These are phyloP conservation scores for Cyclotella atomus DNA, from an alignment of 108 stramenopile genomes.

Conservation along the genomic window DNA sequence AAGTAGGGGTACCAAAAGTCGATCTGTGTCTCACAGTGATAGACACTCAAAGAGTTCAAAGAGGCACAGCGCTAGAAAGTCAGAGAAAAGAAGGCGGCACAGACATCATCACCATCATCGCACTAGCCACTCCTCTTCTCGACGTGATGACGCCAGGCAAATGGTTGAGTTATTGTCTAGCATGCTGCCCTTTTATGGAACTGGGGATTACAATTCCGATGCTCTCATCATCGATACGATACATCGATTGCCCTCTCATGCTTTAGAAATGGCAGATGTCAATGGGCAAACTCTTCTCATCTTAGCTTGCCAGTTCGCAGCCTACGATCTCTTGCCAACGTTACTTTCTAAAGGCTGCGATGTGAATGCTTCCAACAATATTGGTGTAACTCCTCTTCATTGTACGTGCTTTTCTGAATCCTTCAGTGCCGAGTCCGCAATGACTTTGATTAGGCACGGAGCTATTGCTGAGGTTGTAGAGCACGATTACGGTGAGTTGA, in stretches of 20 bases:
- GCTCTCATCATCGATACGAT: constrained; percentile 47
- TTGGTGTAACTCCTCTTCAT: constrained; percentile 48
- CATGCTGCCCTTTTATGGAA: constrained; percentile 45
- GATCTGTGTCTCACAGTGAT: background rate
- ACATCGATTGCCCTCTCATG: constrained; percentile 37
- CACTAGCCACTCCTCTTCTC: background rate
- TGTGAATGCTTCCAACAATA: constrained; percentile 49
- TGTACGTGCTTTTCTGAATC: constrained; percentile 51
- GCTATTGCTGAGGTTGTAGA: constrained; percentile 50
- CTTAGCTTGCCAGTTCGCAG: constrained; percentile 48
- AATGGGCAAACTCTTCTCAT: constrained; percentile 49
- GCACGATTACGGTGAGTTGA: constrained; percentile 34
- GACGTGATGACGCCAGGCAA: constrained; percentile 31
- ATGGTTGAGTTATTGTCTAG: constrained; percentile 42
- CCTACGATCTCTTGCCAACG: constrained; percentile 39
- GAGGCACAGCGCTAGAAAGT: background rate
- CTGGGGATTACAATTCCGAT: constrained; percentile 39
- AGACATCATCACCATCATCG: background rate
- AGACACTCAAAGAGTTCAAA: background rate
- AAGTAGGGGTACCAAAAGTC: background rate
- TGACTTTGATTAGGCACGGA: constrained; percentile 43
- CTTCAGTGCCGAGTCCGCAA: constrained; percentile 46
- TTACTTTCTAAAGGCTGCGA: constrained; percentile 51
- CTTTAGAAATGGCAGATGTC: constrained; percentile 42
- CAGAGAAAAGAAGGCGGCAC: background rate